Evolutionary conservation across 2,329 filamentous ascomycete species (phyloP).

Genomic region (Mycocentrospora acerina): DNA sequence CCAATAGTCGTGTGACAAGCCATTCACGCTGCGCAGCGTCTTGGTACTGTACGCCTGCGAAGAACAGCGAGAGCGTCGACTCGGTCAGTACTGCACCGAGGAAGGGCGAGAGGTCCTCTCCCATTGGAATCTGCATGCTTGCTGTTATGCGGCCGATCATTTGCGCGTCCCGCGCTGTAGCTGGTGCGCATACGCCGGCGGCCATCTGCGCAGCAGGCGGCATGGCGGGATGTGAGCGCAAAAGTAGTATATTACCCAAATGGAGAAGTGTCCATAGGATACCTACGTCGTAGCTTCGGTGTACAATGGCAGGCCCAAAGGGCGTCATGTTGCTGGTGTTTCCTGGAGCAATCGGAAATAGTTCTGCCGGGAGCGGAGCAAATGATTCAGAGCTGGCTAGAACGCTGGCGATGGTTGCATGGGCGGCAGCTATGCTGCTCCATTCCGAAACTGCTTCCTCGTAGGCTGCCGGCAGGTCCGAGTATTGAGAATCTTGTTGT

Average conservation of each 20-base stretch:
- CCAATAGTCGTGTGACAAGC: constrained; percentile 71
- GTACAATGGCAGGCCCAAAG: constrained; percentile 79
- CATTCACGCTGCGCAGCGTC: constrained; percentile 72
- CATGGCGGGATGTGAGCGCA: constrained; percentile 84
- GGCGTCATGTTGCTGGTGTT: constrained; percentile 57
- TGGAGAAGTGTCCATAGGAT: constrained; percentile 87
- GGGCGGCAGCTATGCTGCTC: constrained; percentile 70
- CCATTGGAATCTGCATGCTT: constrained; percentile 56
- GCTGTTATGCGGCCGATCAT: constrained; percentile 79
- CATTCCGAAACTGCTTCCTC: constrained; percentile 76
- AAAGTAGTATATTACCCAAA: constrained; percentile 78
- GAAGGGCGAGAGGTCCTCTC: constrained; percentile 64
- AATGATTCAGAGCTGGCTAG: constrained; percentile 71
- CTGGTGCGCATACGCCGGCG: constrained; percentile 71
- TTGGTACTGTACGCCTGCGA: constrained; percentile 79
- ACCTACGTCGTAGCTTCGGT: constrained; percentile 83
- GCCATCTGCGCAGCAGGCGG: constrained; percentile 88
- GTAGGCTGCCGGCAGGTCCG: constrained; percentile 65
- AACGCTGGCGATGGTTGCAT: constrained; percentile 62
- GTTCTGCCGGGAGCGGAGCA: constrained; percentile 70
- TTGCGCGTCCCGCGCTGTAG: constrained; percentile 71
- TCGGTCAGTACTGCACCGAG: constrained; percentile 83
- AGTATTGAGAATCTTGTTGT: constrained; percentile 17
- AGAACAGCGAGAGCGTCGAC: constrained; percentile 78
- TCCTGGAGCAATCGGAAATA: constrained; percentile 56